Evolutionary conservation across 208 protist genomes (phyloP).

Genomic region (Phytomonas sp.): DNA sequence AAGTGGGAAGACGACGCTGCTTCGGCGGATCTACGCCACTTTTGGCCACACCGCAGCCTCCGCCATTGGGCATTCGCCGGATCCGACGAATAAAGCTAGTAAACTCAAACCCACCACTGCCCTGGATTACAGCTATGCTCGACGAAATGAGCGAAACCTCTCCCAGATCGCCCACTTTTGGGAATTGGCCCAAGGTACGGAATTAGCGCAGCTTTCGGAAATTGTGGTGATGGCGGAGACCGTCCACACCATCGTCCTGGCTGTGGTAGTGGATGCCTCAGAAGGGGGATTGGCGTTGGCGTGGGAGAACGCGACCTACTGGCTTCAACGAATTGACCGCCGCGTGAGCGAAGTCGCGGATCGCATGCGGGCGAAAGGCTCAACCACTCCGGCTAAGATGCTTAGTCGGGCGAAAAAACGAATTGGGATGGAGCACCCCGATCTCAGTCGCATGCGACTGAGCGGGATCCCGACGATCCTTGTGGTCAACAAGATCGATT

Average conservation of each 20-base stretch:
- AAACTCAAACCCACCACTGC: slow-evolving; percentile 82
- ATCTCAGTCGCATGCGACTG: slow-evolving; percentile 63
- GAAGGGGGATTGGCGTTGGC: slow-evolving; percentile 25
- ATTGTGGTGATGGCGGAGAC: slow-evolving; percentile 83
- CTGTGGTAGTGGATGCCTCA: slow-evolving; percentile 77
- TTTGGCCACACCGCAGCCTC: slow-evolving; percentile 28
- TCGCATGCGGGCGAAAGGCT: slow-evolving; percentile 75
- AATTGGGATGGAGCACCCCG: slow-evolving; percentile 65
- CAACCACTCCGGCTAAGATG: slow-evolving; percentile 74
- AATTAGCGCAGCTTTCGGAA: slow-evolving; percentile 77
- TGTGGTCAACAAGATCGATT: slow-evolving; percentile 81
- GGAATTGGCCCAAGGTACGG: slow-evolving; percentile 81
- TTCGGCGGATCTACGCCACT: slow-evolving; percentile 58
- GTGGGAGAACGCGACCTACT: slow-evolving; percentile 70
- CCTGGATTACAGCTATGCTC: slow-evolving; percentile 80
- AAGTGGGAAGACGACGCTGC: slow-evolving; percentile 77
- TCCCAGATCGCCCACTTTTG: slow-evolving; percentile 85
- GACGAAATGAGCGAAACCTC: slow-evolving; percentile 68
- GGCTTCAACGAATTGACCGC: slow-evolving; percentile 63
- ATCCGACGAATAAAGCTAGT: slow-evolving; percentile 7
- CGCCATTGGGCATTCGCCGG: not conserved
- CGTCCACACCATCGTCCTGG: slow-evolving; percentile 57
- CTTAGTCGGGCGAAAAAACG: slow-evolving; percentile 38
- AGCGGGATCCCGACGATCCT: slow-evolving; percentile 79
- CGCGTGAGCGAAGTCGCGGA: slow-evolving; percentile 53